These are phyloP conservation scores for Kalanchoe fedtschenkoi DNA, from an alignment of 164 flowering plant species.

Conservation along the genomic window DNA sequence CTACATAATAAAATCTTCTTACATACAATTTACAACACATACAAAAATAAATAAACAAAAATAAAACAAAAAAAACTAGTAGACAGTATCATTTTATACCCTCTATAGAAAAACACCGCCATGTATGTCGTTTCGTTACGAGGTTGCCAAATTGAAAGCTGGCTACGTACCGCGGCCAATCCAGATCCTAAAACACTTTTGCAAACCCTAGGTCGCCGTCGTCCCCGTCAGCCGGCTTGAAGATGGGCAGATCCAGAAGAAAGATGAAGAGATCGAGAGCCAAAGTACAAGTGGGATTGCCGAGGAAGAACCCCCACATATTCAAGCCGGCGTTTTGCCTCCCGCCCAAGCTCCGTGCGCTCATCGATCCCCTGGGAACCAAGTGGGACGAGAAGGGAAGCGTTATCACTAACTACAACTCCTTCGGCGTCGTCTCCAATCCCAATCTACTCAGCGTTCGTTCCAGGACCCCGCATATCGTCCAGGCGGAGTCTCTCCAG, in stretches of 20 bases:
- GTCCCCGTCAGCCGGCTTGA: not conserved
- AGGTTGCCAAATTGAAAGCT: no score
- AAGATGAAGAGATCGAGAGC: constrained; percentile 56
- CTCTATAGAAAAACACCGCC: no score
- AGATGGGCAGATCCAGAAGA: constrained; percentile 79
- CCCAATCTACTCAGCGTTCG: constrained; percentile 70
- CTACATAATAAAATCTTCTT: no score
- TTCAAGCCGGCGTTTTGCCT: constrained; percentile 78
- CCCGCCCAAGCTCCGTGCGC: constrained; percentile 73
- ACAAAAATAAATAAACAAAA: no score
- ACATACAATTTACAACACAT: no score
- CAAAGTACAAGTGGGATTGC: constrained; percentile 65
- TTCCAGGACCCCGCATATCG: constrained; percentile 43
- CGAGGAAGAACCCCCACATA: constrained; percentile 62
- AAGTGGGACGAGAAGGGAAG: constrained; percentile 68
- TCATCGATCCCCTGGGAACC: constrained; percentile 15
- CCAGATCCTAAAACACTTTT: not conserved
- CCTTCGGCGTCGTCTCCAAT: constrained; percentile 81
- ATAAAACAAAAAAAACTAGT: no score
- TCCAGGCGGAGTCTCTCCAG: constrained; percentile 53
- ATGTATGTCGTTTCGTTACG: no score
- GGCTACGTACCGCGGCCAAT: no score
- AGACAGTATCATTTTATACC: no score
- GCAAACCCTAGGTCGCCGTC: not conserved
- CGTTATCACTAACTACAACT: constrained; percentile 67